Percentiles rank a stretch among this genome's conserved stretches.
Conservation (phyloP, 2,329 filamentous ascomycete species). For the Sphaerulina musiva region DNA sequence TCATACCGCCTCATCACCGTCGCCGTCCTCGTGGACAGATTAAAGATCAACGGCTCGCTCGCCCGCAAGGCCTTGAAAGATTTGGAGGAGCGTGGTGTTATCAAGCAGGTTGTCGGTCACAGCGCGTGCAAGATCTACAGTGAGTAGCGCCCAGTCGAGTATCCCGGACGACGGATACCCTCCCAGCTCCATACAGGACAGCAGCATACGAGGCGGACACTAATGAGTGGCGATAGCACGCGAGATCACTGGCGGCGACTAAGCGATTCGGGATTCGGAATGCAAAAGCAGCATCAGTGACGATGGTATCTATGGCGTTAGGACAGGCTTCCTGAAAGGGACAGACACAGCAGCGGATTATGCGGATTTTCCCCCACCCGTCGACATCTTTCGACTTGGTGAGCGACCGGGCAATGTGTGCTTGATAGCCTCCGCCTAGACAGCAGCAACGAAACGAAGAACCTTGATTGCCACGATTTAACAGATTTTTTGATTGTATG, state of each 20-base stretch:
- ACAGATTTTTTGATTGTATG: not conserved
- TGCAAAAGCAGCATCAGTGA: constrained; percentile 11
- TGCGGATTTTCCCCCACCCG: constrained; percentile 7
- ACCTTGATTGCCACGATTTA: constrained; percentile 14
- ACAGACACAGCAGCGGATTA: constrained; percentile 12
- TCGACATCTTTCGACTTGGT: constrained; percentile 3
- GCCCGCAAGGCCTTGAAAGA: constrained; percentile 83
- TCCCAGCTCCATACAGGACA: not conserved
- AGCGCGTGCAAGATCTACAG: constrained; percentile 99
- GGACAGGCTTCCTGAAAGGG: constrained; percentile 5
- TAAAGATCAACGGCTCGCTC: constrained; percentile 99
- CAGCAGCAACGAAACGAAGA: constrained; percentile 18
- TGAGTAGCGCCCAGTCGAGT: constrained; percentile 41
- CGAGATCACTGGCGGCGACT: constrained; percentile 15
- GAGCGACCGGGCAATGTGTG: constrained; percentile 11
- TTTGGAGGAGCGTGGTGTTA: constrained; percentile 95
- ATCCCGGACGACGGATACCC: not conserved
- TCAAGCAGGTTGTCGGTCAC: constrained; percentile 96
- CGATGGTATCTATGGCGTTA: constrained; percentile 14
- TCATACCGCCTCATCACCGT: constrained; percentile 99
- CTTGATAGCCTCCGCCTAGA: constrained; percentile 16
- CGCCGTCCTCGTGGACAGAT: constrained; percentile 94
- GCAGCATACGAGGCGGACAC: not conserved
- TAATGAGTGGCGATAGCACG: constrained; percentile 9
- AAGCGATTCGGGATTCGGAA: constrained; percentile 9